Base-by-base conservation (phyloP, 495 filamentous ascomycete genomes). In the Talaromyces proteolyticus region DNA sequence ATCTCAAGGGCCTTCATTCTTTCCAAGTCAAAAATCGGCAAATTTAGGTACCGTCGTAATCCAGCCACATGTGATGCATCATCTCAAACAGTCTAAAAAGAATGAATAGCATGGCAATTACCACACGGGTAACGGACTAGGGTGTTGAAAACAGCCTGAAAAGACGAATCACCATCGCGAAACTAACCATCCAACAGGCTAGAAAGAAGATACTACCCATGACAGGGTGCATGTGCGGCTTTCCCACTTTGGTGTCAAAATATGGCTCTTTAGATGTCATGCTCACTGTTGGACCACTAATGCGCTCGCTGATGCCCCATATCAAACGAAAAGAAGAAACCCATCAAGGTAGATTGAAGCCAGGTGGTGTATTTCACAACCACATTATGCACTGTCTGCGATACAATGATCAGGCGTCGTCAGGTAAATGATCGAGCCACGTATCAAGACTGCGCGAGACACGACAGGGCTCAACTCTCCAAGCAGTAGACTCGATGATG, bases 221-320 rank as follows among this genome's bases (percentile, higher is more conserved):
- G 8, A 34, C 14, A 14, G 8, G 8, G 14, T 14, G 29, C 29
- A 34, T 34, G 29, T 34, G 29, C 29, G 29, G 29, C 29, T 34
- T 14, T 34, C 29, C 2, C 29, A 14, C 29, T 34, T 34, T 34
- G 29, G 14, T 34, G 14, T 34, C 8, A 10, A 34, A 34, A 8
- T 14, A 4, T 8, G 2, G 14, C 14, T 34, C 8, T 10, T 14
- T 34, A 8, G 29, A 34, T 14, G 4, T 34, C 14, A 4, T 34
- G 29, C 29, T 10, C 14, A 14, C 29, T 14, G 8, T 34, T 8
- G 29, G 50, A 66, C 69, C 73, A 76, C 80, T 80, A 74, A 73
- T 77, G 66, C 74, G 77, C 81, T 84, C 80, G 79, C 78, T 80
- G 74, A 75, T 73, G 71, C 69, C 66, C 57, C 47, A 55, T 61